These are phyloP conservation scores for Volvox reticuliferus DNA, from an alignment of 139 green algal genomes.

Conservation along the genomic window DNA sequence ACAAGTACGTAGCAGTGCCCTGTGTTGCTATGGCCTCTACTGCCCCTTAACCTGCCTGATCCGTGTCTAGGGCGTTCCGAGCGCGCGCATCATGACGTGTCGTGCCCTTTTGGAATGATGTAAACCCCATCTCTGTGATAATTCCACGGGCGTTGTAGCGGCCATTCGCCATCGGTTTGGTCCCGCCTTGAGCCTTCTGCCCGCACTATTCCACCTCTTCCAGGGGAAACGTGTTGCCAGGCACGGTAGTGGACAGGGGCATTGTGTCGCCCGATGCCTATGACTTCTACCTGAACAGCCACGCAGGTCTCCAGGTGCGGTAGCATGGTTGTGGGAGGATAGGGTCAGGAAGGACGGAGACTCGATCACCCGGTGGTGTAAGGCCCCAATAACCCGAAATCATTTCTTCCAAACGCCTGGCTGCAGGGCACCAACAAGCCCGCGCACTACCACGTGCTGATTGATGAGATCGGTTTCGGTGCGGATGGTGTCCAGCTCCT, in stretches of 20 bases:
- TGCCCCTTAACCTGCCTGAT: neutral
- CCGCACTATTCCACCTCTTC: neutral
- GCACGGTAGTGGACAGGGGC: constrained; percentile 80
- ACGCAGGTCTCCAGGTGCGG: constrained; percentile 64
- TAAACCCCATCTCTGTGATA: neutral
- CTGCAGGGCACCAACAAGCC: constrained; percentile 59
- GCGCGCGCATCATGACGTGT: neutral
- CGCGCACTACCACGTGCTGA: constrained; percentile 66
- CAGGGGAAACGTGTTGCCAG: constrained; percentile 73
- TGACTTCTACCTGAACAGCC: constrained; percentile 93
- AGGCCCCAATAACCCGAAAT: neutral
- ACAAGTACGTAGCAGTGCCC: neutral
- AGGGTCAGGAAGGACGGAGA: neutral
- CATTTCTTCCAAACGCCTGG: neutral
- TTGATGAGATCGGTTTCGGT: constrained; percentile 88
- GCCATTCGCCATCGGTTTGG: neutral
- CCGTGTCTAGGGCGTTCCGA: neutral
- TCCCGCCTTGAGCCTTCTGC: neutral
- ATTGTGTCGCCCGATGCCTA: constrained; percentile 76
- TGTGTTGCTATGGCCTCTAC: too few species aligned
- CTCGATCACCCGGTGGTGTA: neutral
- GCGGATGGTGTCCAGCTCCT: constrained; percentile 85
- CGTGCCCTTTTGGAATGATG: neutral
- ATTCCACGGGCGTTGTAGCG: neutral
- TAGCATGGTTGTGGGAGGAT: neutral